Evolutionary conservation across 1,139 yeast genomes (phyloP).

Genomic region (Hanseniaspora uvarum): DNA sequence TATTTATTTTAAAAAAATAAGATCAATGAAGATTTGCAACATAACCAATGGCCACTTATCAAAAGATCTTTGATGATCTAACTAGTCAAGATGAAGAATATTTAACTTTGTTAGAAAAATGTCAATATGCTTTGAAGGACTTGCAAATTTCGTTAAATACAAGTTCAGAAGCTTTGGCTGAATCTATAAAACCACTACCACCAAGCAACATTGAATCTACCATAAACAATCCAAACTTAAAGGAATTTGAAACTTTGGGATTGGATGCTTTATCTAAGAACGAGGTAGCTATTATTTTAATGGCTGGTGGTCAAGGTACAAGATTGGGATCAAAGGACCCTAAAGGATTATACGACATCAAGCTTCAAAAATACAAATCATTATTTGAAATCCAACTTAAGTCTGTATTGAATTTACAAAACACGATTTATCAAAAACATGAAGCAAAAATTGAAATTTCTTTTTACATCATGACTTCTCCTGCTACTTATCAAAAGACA

Average conservation of each 20-base stretch:
- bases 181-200: slow-evolving; percentile 27
- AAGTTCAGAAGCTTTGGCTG: neutral
- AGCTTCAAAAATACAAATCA: slow-evolving; percentile 72
- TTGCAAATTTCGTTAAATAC: neutral
- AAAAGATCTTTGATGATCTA: neutral
- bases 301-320: slow-evolving; percentile 99
- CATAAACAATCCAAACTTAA: slow-evolving; percentile 26
- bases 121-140: slow-evolving; percentile 24
- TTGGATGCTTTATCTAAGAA: slow-evolving; percentile 55
- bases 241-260: slow-evolving; percentile 40
- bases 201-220: slow-evolving; percentile 27
- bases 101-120: slow-evolving; percentile 19
- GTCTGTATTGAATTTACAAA: slow-evolving; percentile 55
- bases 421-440: slow-evolving; percentile 35
- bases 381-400: slow-evolving; percentile 91
- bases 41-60: neutral
- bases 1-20: neutral
- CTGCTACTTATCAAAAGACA: slow-evolving; percentile 75
- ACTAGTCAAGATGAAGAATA: neutral
- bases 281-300: slow-evolving; percentile 75
- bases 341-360: slow-evolving; percentile 86
- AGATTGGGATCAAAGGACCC: slow-evolving; percentile 82
- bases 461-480: slow-evolving; percentile 94
- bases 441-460: slow-evolving; percentile 37
- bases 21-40: too few species aligned